phyloP scores from a whole-genome alignment of 129 eudicot species.

The Chrysanthemum seticuspe region DNA sequence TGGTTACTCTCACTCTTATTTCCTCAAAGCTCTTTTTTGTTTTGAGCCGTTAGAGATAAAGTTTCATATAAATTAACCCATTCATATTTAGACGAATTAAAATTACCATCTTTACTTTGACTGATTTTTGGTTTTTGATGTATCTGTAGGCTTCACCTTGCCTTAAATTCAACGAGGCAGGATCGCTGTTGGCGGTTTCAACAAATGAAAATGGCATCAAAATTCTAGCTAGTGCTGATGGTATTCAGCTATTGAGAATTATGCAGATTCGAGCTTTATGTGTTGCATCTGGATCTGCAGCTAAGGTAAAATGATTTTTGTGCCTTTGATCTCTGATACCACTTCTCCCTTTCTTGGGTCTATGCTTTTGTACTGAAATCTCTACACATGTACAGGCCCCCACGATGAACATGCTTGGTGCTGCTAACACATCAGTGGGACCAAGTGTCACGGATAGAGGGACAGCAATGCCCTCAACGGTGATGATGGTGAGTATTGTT shows the following conservation, averaged over 20 bases:
- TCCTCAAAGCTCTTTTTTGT: background rate
- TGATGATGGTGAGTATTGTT: conserved; percentile 41
- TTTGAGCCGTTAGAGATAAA: background rate
- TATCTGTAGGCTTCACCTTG: conserved; percentile 75
- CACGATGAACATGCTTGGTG: conserved; percentile 49
- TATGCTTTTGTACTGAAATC: conserved; percentile 19
- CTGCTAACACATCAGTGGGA: conserved; percentile 49
- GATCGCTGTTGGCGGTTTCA: conserved; percentile 75
- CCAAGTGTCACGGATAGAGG: conserved; percentile 60
- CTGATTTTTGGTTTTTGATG: conserved; percentile 20
- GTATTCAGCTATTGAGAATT: conserved; percentile 53
- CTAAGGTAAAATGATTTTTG: conserved; percentile 41
- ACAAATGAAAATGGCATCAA: conserved; percentile 76
- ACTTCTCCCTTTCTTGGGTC: background rate
- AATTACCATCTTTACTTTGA: background rate
- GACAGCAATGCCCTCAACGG: conserved; percentile 52
- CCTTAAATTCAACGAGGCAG: conserved; percentile 74
- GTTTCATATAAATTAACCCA: background rate
- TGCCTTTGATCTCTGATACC: background rate
- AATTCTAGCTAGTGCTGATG: conserved; percentile 71
- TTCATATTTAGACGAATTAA: background rate
- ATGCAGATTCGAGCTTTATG: conserved; percentile 63
- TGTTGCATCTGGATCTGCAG: conserved; percentile 43
- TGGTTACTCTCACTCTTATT: background rate
- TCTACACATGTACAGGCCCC: conserved; percentile 46